Evolutionary conservation across 1,284 basidiomycete genomes (phyloP).

Genomic region (Sanguinoderma infundibulare): DNA sequence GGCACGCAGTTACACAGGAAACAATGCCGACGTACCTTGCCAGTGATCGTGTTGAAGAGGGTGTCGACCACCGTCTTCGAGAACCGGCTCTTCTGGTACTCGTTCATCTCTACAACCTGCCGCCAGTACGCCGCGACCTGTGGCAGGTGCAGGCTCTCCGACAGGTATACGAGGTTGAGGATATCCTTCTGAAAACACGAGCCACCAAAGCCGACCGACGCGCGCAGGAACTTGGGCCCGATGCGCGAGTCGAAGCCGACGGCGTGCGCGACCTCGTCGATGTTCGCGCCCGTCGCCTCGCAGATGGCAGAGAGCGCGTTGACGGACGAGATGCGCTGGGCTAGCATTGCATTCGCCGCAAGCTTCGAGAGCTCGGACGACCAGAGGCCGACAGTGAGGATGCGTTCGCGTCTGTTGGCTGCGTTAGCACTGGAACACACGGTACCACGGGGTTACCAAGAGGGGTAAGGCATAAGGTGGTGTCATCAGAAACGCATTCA

Average conservation of each 20-base stretch:
- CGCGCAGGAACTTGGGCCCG: slow-evolving; percentile 95
- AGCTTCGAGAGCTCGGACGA: slow-evolving; percentile 98
- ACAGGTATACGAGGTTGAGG: slow-evolving; percentile 97
- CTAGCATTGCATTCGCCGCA: slow-evolving; percentile 98
- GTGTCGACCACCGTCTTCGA: slow-evolving; percentile 92
- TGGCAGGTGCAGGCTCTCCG: slow-evolving; percentile 91
- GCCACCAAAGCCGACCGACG: slow-evolving; percentile 96
- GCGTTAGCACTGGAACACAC: not conserved
- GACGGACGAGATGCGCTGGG: slow-evolving; percentile 97
- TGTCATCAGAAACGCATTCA: not conserved
- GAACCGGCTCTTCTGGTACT: slow-evolving; percentile 93
- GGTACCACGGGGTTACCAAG: too few relatives aligned
- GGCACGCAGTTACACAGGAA: slow-evolving; percentile 14
- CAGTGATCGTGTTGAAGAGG: slow-evolving; percentile 97
- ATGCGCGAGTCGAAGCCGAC: slow-evolving; percentile 94
- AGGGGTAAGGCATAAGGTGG: not conserved
- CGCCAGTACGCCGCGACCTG: slow-evolving; percentile 99
- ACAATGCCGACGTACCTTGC: slow-evolving; percentile 72
- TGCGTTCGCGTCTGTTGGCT: slow-evolving; percentile 64
- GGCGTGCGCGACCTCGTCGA: slow-evolving; percentile 96
- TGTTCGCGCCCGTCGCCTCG: slow-evolving; percentile 99
- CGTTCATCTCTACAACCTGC: slow-evolving; percentile 95
- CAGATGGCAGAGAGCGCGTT: slow-evolving; percentile 99
- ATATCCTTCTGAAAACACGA: slow-evolving; percentile 99
- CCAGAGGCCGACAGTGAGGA: slow-evolving; percentile 97